These are phyloP conservation scores for Drechslerella coelobrocha DNA, from an alignment of 2,329 filamentous ascomycete genomes.

Conservation along the genomic window DNA sequence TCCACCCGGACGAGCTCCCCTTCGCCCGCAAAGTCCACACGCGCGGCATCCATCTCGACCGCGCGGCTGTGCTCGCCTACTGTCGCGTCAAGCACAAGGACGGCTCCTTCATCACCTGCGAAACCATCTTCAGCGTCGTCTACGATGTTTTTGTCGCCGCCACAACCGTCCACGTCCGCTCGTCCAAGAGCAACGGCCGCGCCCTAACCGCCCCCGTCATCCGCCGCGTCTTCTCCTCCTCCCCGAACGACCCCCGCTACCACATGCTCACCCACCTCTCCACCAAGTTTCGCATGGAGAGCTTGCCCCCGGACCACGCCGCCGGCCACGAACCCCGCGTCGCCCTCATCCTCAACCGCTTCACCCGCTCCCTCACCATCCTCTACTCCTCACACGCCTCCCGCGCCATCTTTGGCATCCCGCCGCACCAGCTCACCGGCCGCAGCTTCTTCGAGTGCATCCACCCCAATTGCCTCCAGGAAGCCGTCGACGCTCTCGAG, in stretches of 20 bases:
- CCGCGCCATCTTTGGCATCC: constrained; percentile 75
- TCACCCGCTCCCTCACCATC: constrained; percentile 79
- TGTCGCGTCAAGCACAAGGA: constrained; percentile 72
- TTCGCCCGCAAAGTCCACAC: constrained; percentile 75
- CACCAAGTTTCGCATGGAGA: constrained; percentile 70
- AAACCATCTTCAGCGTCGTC: constrained; percentile 88
- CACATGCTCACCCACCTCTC: constrained; percentile 89
- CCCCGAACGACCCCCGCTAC: constrained; percentile 81
- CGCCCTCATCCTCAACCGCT: constrained; percentile 83
- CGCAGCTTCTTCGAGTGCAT: constrained; percentile 90
- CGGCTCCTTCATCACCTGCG: constrained; percentile 77
- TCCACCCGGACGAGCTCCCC: constrained; percentile 80
- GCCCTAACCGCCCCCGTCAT: constrained; percentile 79
- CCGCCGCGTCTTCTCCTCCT: constrained; percentile 79
- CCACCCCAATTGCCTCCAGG: constrained; percentile 74
- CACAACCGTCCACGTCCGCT: constrained; percentile 76
- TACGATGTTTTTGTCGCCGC: constrained; percentile 87
- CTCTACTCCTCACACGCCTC: constrained; percentile 86
- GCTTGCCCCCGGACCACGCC: constrained; percentile 66
- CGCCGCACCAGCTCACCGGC: constrained; percentile 72
- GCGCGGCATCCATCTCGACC: constrained; percentile 77
- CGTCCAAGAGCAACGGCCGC: constrained; percentile 74
- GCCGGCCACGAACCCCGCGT: constrained; percentile 78
- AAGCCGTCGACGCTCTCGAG: constrained; percentile 79
- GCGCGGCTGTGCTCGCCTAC: constrained; percentile 83